Evolutionary conservation across 805 yeast genomes (phyloP).

Genomic region (Brettanomyces nanus): DNA sequence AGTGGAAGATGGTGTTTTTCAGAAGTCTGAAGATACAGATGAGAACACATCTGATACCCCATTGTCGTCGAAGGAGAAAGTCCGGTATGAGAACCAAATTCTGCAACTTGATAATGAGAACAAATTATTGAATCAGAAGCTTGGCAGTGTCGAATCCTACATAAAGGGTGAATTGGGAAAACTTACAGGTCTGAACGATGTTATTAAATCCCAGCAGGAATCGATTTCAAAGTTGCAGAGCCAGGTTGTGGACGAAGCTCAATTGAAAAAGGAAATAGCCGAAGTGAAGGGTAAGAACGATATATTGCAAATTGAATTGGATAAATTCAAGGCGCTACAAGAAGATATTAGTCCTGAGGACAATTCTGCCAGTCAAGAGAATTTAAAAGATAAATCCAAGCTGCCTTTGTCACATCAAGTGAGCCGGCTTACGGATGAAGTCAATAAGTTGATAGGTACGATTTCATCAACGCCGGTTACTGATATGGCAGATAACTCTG

Average conservation of each 20-base stretch:
- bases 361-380: background rate
- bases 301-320: conserved; percentile 32
- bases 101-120: conserved; percentile 41
- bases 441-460: conserved; percentile 12
- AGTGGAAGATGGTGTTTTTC: background rate
- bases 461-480: conserved; percentile 6
- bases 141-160: conserved; percentile 41
- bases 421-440: conserved; percentile 9
- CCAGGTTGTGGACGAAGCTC: conserved; percentile 36
- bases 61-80: background rate
- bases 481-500: conserved; percentile 7
- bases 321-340: conserved; percentile 1
- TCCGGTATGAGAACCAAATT: conserved; percentile 24
- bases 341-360: too few species aligned
- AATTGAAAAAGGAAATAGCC: conserved; percentile 35
- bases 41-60: background rate
- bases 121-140: conserved; percentile 29
- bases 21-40: background rate
- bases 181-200: conserved; percentile 41
- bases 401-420: background rate
- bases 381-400: background rate
- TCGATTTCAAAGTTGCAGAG: conserved; percentile 33
- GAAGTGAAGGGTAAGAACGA: conserved; percentile 42
- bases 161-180: conserved; percentile 46
- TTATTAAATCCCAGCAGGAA: conserved; percentile 46